Evolutionary conservation across 148 eudicot species (phyloP), one percentile per base, ranked within the genome.

Genomic region (Polygonum maritimum): DNA sequence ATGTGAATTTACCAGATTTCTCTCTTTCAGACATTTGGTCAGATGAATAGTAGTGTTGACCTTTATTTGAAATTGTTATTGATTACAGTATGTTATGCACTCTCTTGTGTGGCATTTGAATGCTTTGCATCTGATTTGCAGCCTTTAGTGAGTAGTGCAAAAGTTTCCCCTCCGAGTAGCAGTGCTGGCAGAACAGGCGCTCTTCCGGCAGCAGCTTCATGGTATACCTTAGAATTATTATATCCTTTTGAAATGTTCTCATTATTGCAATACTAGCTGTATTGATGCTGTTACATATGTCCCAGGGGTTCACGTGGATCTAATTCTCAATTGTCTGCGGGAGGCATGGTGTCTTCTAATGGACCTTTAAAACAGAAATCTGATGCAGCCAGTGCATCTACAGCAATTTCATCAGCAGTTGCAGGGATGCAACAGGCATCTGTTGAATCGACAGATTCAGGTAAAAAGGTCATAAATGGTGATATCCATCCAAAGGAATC

Each of bases 171-270:
- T 26, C 93, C 93, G 76, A 80, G 86, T 79, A 92, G 87, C 78
- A 92, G 89, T 81, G 84, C 97, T 80, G 90, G 90, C 33, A 88
- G 86, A 78, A 80, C 92, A 76, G 91, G 83, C 72, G 92, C 82
- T 82, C 93, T 96, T 81, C 98, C 99, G 7, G 86, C 93, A 9
- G 95, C 97, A 69, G 97, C 98, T 31, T 92, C 92, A 74, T 95
- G 99, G 99, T 95, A 88, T 54, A 52, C 36, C 33, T 35, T 58
- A 16, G 48, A 48, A 54, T 39, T 45, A 22, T 31, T 31, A 67
- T 67, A 67, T 67, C 16, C 44, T 36, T 57, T 9, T 57, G 10
- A 15, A 57, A 19, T 21, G 63, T 57, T 36, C 45, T 38, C 21
- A 38, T 67, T 16, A 38, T 67, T 35, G 44, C 19, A 36, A 10